Conservation (phyloP, 2,329 filamentous ascomycete genomes). For the Pseudogymnoascus sp. region DNA sequence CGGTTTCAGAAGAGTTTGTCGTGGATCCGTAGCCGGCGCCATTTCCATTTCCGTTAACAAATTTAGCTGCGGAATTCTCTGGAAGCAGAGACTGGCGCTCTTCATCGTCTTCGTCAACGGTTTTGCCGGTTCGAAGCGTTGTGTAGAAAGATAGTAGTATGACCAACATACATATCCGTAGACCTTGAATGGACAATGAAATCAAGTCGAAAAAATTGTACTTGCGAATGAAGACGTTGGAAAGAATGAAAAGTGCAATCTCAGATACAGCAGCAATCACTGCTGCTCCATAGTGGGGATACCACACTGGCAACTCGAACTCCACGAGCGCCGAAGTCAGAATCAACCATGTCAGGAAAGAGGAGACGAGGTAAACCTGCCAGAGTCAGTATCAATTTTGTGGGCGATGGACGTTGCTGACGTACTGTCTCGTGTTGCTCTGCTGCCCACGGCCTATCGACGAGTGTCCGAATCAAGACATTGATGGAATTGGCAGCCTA, state of each 20-base stretch:
- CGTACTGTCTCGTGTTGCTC: constrained; percentile 27
- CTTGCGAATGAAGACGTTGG: constrained; percentile 19
- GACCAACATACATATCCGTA: constrained; percentile 26
- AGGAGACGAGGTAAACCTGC: constrained; percentile 51
- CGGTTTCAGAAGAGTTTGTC: background rate
- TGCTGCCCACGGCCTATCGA: constrained; percentile 18
- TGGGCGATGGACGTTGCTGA: constrained; percentile 1
- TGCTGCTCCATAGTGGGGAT: constrained; percentile 58
- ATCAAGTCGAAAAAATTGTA: constrained; percentile 20
- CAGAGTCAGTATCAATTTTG: constrained; percentile 11
- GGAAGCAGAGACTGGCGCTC: constrained; percentile 52
- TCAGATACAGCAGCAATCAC: constrained; percentile 51
- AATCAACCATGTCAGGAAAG: constrained; percentile 55
- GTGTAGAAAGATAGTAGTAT: constrained; percentile 30
- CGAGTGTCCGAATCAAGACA: constrained; percentile 19
- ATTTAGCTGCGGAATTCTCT: constrained; percentile 31
- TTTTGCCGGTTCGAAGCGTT: constrained; percentile 19
- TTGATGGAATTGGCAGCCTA: constrained; percentile 26
- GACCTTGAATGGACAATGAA: constrained; percentile 19
- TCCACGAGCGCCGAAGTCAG: constrained; percentile 48
- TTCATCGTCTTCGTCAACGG: constrained; percentile 37
- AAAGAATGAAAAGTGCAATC: constrained; percentile 35
- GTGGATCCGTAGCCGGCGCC: background rate
- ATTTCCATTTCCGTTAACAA: constrained; percentile 22
- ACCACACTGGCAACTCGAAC: constrained; percentile 45